These are phyloP conservation scores for Tricholoma terreum DNA, from an alignment of 768 basidiomycete species.

Conservation along the genomic window DNA sequence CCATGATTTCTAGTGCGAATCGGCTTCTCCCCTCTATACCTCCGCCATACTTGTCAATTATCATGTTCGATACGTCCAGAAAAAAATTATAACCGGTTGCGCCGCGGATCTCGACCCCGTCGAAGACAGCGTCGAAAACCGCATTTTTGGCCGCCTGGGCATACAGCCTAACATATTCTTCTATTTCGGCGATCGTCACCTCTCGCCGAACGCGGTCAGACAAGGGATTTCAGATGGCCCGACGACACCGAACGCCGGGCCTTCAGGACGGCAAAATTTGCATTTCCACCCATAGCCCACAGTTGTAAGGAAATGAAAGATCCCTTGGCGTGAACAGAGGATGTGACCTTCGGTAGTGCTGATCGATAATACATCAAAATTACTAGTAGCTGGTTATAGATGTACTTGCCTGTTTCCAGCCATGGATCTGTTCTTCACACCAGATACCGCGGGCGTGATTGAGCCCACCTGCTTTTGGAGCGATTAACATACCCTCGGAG, in stretches of 20 bases:
- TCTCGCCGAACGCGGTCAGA: slow-evolving; percentile 31
- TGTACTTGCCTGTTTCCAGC: slow-evolving; percentile 49
- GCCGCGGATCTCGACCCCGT: slow-evolving; percentile 53
- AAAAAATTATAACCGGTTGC: slow-evolving; percentile 58
- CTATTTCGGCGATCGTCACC: slow-evolving; percentile 46
- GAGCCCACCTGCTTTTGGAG: slow-evolving; percentile 46
- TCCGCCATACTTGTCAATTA: slow-evolving; percentile 69
- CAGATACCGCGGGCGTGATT: slow-evolving; percentile 60
- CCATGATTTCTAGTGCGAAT: slow-evolving; percentile 54
- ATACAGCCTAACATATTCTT: slow-evolving; percentile 48
- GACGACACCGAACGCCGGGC: slow-evolving; percentile 30
- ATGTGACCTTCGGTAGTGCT: slow-evolving; percentile 39
- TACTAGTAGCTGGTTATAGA: not conserved
- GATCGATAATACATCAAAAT: not conserved
- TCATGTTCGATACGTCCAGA: slow-evolving; percentile 51
- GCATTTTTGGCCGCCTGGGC: slow-evolving; percentile 55
- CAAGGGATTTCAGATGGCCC: slow-evolving; percentile 30
- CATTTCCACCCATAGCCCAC: slow-evolving; percentile 53
- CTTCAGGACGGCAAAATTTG: slow-evolving; percentile 30
- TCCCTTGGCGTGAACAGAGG: slow-evolving; percentile 50
- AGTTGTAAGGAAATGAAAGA: slow-evolving; percentile 53
- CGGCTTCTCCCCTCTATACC: slow-evolving; percentile 55
- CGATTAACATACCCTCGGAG: slow-evolving; percentile 46
- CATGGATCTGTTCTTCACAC: slow-evolving; percentile 53
- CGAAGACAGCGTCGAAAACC: slow-evolving; percentile 58